phyloP scores from a whole-genome alignment of 2,329 filamentous ascomycete species.

The Diaporthe eres region DNA sequence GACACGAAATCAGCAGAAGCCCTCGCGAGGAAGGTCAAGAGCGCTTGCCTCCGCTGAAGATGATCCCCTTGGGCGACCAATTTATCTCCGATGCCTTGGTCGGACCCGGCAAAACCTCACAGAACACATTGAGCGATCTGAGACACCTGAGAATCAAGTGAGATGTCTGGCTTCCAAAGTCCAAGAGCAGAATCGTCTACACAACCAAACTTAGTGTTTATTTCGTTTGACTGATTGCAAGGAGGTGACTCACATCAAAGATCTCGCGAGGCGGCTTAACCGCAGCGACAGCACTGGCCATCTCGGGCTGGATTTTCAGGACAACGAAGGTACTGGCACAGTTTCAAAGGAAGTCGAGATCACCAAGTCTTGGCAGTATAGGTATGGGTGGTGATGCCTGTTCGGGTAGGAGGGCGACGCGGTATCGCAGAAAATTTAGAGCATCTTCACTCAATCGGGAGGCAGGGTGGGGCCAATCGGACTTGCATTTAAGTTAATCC shows the following conservation, averaged over 20 bases:
- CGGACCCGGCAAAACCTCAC: slow-evolving; percentile 91
- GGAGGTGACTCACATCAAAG: slow-evolving; percentile 20
- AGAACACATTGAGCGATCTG: slow-evolving; percentile 84
- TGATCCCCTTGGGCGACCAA: slow-evolving; percentile 87
- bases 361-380: background rate
- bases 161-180: slow-evolving; percentile 80
- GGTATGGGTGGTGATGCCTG: slow-evolving; percentile 1
- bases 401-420: background rate
- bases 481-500: slow-evolving; percentile 33
- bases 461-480: slow-evolving; percentile 13
- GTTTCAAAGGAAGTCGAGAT: background rate
- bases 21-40: background rate
- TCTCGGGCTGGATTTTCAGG: background rate
- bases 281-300: background rate
- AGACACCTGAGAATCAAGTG: slow-evolving; percentile 83
- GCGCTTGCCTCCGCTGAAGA: slow-evolving; percentile 59
- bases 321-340: background rate
- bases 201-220: slow-evolving; percentile 44
- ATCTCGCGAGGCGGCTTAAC: slow-evolving; percentile 1
- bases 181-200: slow-evolving; percentile 78
- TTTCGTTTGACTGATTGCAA: background rate
- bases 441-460: slow-evolving; percentile 5
- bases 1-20: background rate
- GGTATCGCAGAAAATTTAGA: slow-evolving; percentile 23
- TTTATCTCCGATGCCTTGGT: slow-evolving; percentile 82